Percentiles rank a stretch among this genome's conserved stretches.
These are phyloP conservation scores for Brettanomyces anomalus DNA, from an alignment of 805 yeast genomes.

Conservation along the genomic window DNA sequence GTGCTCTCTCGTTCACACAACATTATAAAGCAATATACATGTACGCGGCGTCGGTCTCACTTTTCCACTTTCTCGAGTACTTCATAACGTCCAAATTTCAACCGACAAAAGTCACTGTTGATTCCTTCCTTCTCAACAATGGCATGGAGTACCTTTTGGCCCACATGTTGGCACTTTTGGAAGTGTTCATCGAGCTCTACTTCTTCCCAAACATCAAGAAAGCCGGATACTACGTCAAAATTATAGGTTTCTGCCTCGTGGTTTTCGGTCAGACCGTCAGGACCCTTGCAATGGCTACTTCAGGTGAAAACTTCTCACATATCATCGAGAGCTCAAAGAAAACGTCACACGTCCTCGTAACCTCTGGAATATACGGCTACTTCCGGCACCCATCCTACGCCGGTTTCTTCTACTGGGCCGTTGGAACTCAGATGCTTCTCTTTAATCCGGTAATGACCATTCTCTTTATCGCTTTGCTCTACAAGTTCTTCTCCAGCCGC, in stretches of 20 bases:
- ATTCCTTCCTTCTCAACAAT: conserved; percentile 61
- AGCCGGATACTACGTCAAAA: conserved; percentile 16
- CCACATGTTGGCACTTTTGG: conserved; percentile 45
- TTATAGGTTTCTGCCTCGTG: conserved; percentile 39
- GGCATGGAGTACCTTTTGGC: conserved; percentile 52
- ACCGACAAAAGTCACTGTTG: conserved; percentile 52
- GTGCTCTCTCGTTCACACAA: conserved; percentile 19
- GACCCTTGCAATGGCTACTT: conserved; percentile 77
- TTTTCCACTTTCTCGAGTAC: conserved; percentile 80
- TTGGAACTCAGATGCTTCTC: conserved; percentile 71
- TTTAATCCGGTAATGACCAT: conserved; percentile 53
- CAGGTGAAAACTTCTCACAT: conserved; percentile 82
- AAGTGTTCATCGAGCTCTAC: conserved; percentile 34
- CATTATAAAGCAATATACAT: conserved; percentile 25
- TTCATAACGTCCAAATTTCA: conserved; percentile 72
- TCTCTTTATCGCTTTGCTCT: conserved; percentile 48
- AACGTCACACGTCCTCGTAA: conserved; percentile 57
- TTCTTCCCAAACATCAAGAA: conserved; percentile 32
- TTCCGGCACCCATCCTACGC: conserved; percentile 85
- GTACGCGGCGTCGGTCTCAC: conserved; percentile 43
- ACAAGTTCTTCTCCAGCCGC: conserved; percentile 60
- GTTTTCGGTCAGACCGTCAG: conserved; percentile 60
- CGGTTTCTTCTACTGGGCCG: conserved; percentile 91
- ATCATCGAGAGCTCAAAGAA: conserved; percentile 47
- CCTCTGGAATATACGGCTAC: conserved; percentile 57